A percentile compares a stretch with the other conserved stretches of the same genome.
phyloP scores from a whole-genome alignment of 2,329 filamentous ascomycete genomes.

The Pseudogymnoascus sp. region DNA sequence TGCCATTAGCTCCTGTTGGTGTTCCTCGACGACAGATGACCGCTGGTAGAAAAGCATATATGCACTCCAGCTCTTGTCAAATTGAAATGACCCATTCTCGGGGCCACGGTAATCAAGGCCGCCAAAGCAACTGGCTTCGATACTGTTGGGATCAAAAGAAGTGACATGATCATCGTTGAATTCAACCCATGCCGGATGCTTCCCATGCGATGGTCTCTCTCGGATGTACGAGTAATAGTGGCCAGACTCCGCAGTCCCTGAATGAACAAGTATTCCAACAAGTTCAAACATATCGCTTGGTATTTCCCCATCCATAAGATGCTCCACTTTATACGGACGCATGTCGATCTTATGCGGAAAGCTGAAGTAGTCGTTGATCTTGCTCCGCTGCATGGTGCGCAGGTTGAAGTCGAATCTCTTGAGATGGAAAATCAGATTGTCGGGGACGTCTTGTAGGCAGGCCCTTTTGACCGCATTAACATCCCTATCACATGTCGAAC shows the following conservation, averaged over 20 bases:
- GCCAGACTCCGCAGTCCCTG: constrained; percentile 84
- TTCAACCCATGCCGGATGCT: constrained; percentile 64
- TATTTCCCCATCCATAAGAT: constrained; percentile 58
- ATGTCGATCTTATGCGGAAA: constrained; percentile 83
- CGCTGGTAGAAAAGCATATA: constrained; percentile 99
- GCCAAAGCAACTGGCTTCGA: constrained; percentile 76
- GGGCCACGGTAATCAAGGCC: constrained; percentile 51
- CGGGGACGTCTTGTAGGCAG: constrained; percentile 84
- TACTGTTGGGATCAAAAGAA: constrained; percentile 63
- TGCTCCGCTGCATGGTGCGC: constrained; percentile 69
- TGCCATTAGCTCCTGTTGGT: constrained; percentile 41
- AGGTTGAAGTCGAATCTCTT: constrained; percentile 83
- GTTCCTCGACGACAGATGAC: constrained; percentile 53
- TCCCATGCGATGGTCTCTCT: constrained; percentile 55
- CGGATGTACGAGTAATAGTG: constrained; percentile 97
- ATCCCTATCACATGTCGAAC: constrained; percentile 77
- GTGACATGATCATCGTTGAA: constrained; percentile 88
- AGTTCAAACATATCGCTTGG: constrained; percentile 79
- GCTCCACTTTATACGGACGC: constrained; percentile 80
- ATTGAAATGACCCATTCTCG: constrained; percentile 39
- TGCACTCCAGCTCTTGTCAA: constrained; percentile 73
- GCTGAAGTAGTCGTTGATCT: constrained; percentile 91
- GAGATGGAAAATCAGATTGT: constrained; percentile 91
- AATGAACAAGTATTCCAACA: constrained; percentile 90
- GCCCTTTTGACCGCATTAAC: constrained; percentile 91